Percentiles rank a stretch among this genome's conserved stretches.
Conservation (phyloP, 2,329 filamentous ascomycete species). For the Arthrobotrys sphaeroides region DNA sequence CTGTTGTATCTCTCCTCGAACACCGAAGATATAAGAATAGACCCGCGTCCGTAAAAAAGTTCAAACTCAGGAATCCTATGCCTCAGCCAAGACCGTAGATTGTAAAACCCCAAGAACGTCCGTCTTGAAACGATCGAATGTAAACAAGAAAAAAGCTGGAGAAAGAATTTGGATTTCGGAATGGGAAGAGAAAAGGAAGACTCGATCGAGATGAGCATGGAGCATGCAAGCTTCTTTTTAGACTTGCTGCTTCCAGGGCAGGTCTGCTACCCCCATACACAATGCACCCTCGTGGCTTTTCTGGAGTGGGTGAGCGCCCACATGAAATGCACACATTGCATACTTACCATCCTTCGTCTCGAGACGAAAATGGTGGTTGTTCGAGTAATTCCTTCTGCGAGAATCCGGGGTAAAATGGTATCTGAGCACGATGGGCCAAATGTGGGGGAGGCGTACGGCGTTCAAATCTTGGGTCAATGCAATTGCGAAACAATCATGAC, state of each 20-base stretch:
- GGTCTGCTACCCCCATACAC: conserved; percentile 18
- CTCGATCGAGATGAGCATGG: conserved; percentile 1
- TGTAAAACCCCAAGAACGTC: neutral
- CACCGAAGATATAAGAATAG: neutral
- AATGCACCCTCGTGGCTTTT: conserved; percentile 34
- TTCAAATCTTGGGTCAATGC: conserved; percentile 25
- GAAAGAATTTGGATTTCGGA: conserved; percentile 20
- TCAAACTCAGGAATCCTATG: conserved; percentile 16
- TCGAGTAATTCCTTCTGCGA: conserved; percentile 27
- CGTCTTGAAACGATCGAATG: neutral
- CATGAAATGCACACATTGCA: neutral
- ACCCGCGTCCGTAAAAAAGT: neutral
- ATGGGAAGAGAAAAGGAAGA: neutral
- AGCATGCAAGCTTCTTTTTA: conserved; percentile 45
- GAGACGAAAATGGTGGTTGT: conserved; percentile 11
- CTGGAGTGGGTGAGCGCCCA: conserved; percentile 32
- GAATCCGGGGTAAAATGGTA: conserved; percentile 42
- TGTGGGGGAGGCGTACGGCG: conserved; percentile 49
- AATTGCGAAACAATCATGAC: conserved; percentile 43
- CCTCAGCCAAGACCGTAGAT: neutral
- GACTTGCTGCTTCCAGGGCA: conserved; percentile 16
- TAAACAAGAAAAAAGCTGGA: neutral
- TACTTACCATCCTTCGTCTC: conserved; percentile 28
- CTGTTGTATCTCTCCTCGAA: neutral
- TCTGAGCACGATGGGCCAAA: conserved; percentile 24